phyloP scores from a whole-genome alignment of 1,284 basidiomycete species.

The Pulveroboletus ridleyi region DNA sequence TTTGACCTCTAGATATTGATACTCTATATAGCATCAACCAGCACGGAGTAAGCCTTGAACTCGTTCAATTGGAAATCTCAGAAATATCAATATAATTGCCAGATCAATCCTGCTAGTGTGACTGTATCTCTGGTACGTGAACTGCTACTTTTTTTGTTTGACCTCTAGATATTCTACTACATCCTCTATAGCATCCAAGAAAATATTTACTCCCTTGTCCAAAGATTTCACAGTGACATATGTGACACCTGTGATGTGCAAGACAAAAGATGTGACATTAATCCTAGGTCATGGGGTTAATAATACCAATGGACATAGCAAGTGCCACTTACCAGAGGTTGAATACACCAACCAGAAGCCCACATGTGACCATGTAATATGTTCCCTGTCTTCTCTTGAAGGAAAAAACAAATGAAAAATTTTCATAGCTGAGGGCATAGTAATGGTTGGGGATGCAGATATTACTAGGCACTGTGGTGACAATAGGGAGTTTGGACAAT shows the following conservation, averaged over 20 bases:
- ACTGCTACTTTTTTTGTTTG: too few relatives aligned
- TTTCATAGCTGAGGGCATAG: not conserved
- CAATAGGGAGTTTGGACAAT: not conserved
- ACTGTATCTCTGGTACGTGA: too few relatives aligned
- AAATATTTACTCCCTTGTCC: not conserved
- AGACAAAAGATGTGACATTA: not conserved
- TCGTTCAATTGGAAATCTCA: too few relatives aligned
- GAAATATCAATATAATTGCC: too few relatives aligned
- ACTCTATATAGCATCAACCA: too few relatives aligned
- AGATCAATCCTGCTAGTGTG: too few relatives aligned
- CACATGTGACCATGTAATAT: not conserved
- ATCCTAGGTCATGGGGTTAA: not conserved
- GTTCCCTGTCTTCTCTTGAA: not conserved
- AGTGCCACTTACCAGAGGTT: not conserved
- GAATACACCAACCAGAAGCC: not conserved
- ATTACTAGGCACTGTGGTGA: not conserved
- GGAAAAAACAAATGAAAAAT: conserved; percentile 3
- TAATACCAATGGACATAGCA: not conserved
- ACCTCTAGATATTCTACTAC: too few relatives aligned
- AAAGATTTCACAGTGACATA: not conserved
- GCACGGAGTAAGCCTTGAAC: too few relatives aligned
- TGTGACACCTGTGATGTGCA: not conserved
- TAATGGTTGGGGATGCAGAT: not conserved
- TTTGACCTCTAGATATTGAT: too few relatives aligned
- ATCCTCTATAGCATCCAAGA: conserved; percentile 4